These are phyloP conservation scores for Neopestalotiopsis sp. DNA, from an alignment of 2,329 filamentous ascomycete genomes.

Conservation along the genomic window DNA sequence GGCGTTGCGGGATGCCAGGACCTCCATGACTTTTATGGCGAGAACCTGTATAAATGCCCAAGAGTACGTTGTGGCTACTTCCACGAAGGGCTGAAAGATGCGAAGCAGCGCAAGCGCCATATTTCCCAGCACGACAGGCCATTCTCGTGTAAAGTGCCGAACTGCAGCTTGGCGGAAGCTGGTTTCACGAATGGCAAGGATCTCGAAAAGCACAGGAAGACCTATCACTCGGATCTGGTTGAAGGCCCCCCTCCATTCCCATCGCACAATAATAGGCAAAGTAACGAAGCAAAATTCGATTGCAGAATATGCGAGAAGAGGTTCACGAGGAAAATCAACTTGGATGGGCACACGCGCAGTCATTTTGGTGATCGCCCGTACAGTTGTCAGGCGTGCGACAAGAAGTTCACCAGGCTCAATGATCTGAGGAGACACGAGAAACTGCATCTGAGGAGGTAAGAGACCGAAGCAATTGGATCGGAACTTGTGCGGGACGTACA, in stretches of 20 bases:
- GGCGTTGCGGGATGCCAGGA: no score
- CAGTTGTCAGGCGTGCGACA: conserved; percentile 9
- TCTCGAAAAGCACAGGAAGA: conserved; percentile 19
- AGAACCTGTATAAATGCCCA: conserved; percentile 18
- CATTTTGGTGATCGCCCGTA: conserved; percentile 17
- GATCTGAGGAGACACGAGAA: conserved; percentile 21
- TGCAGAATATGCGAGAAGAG: conserved; percentile 16
- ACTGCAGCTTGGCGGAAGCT: no score
- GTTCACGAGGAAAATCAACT: conserved; percentile 19
- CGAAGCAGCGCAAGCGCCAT: conserved; percentile 4
- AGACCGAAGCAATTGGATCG: no score
- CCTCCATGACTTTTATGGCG: conserved; percentile 10
- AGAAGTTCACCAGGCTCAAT: conserved; percentile 20
- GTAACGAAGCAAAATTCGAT: conserved; percentile 4
- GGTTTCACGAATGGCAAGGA: no score
- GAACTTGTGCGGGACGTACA: background rate
- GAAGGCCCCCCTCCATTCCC: no score
- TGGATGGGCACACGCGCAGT: conserved; percentile 9
- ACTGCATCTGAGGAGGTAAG: conserved; percentile 11
- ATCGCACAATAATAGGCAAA: conserved; percentile 14
- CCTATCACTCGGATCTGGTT: conserved; percentile 17
- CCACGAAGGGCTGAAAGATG: conserved; percentile 15
- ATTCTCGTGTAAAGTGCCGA: no score
- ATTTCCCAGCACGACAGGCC: conserved; percentile 12
- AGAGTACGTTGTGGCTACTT: conserved; percentile 11